Conservation (phyloP, 805 yeast species). For the Nakazawaea pomicola region DNA sequence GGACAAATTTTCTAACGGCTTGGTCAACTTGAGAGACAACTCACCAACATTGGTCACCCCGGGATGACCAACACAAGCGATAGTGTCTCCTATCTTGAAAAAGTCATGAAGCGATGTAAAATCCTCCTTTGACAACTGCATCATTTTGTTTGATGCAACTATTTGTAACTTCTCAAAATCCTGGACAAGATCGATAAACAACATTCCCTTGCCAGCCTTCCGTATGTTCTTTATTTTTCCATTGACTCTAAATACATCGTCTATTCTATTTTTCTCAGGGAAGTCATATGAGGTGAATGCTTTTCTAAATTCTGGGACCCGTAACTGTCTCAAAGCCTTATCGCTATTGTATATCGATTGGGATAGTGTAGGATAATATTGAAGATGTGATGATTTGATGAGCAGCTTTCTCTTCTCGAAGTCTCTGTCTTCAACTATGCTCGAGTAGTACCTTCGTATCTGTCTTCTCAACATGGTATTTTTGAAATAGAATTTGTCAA, state of each 20-base stretch:
- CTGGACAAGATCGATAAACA: conserved; percentile 64
- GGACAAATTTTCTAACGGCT: conserved; percentile 48
- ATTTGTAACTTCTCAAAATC: conserved; percentile 57
- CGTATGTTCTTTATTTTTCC: conserved; percentile 61
- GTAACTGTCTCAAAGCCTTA: conserved; percentile 14
- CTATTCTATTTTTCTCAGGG: conserved; percentile 18
- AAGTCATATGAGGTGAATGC: conserved; percentile 23
- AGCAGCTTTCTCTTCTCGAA: not conserved
- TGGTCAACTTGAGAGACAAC: conserved; percentile 56
- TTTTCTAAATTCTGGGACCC: conserved; percentile 36
- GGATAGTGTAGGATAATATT: conserved; percentile 20
- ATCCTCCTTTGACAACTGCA: conserved; percentile 35
- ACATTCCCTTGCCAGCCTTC: conserved; percentile 61
- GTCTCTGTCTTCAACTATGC: not conserved
- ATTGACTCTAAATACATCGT: conserved; percentile 27
- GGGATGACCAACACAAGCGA: conserved; percentile 64
- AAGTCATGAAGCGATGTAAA: conserved; percentile 34
- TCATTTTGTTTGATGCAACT: conserved; percentile 48
- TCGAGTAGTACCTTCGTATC: not conserved
- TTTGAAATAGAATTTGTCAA: too few relatives aligned
- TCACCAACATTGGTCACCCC: conserved; percentile 77
- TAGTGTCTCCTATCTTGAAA: conserved; percentile 67
- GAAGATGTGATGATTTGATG: not conserved
- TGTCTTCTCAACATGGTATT: conserved; percentile 1
- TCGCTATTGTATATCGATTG: conserved; percentile 6